Evolutionary conservation across 2,329 filamentous ascomycete species (phyloP).

Genomic region (Ceratocystis smalleyi): DNA sequence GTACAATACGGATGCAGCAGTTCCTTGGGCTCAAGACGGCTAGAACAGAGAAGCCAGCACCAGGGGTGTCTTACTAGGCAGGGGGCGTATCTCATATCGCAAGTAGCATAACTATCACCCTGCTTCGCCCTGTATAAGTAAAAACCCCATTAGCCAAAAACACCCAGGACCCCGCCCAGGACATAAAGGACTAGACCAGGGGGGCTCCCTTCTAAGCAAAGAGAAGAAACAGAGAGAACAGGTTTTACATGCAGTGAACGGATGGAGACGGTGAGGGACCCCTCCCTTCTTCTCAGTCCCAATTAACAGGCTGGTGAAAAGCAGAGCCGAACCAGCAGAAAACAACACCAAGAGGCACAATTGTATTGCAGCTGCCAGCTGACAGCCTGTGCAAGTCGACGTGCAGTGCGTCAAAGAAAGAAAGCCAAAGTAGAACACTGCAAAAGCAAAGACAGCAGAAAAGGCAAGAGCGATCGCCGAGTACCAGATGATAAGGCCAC

Average conservation of each 20-base stretch:
- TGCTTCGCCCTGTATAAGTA: neutral
- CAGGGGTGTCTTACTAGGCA: neutral
- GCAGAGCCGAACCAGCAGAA: neutral
- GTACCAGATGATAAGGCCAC: neutral
- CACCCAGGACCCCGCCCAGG: neutral
- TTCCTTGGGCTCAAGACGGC: neutral
- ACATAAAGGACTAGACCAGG: neutral
- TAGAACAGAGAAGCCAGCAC: neutral
- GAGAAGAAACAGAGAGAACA: constrained; percentile 5
- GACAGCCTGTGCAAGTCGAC: no score
- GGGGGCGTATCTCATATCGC: neutral
- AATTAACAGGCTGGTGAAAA: neutral
- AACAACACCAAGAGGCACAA: neutral
- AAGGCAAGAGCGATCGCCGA: neutral
- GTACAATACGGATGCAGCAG: neutral
- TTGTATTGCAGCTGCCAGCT: no score
- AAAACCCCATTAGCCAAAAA: neutral
- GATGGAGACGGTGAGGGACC: neutral
- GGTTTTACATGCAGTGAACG: neutral
- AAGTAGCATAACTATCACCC: neutral
- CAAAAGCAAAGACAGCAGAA: neutral
- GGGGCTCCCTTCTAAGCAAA: neutral
- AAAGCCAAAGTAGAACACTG: neutral
- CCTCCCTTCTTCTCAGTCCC: neutral
- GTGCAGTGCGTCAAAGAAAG: neutral